A percentile compares a stretch with the other conserved stretches of the same genome.
These are phyloP conservation scores for Globisporangium spinosum DNA, from an alignment of 352 stramenopile species.

Conservation along the genomic window DNA sequence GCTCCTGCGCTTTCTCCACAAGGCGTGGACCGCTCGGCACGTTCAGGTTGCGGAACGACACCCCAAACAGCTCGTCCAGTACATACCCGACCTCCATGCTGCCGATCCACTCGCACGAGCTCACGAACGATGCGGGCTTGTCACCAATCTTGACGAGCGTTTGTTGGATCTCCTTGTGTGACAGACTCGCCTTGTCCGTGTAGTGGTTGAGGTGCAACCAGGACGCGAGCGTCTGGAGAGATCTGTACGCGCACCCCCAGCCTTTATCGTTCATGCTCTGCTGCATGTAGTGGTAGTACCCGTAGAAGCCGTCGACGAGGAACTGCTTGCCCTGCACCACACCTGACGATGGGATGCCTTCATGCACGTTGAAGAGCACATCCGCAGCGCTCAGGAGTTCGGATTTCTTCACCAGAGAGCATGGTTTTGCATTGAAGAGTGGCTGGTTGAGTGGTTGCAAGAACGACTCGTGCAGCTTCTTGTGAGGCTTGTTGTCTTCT, in stretches of 20 bases:
- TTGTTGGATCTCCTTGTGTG: constrained; percentile 72
- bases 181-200: constrained; percentile 36
- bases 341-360: constrained; percentile 45
- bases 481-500: constrained; percentile 14
- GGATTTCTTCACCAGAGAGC: constrained; percentile 38
- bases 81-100: constrained; percentile 83
- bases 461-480: constrained; percentile 27
- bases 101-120: constrained; percentile 79
- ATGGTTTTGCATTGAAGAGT: constrained; percentile 34
- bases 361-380: constrained; percentile 68
- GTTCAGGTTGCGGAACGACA: constrained; percentile 71
- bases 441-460: constrained; percentile 41
- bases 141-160: constrained; percentile 78
- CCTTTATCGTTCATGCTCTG: constrained; percentile 81
- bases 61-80: constrained; percentile 66
- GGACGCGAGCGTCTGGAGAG: constrained; percentile 80
- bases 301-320: constrained; percentile 72
- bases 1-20: constrained; percentile 53
- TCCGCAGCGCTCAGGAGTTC: constrained; percentile 31
- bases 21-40: constrained; percentile 54
- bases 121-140: constrained; percentile 65
- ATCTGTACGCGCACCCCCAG: constrained; percentile 88
- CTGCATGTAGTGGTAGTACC: constrained; percentile 87
- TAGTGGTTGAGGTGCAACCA: constrained; percentile 77
- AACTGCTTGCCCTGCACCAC: constrained; percentile 32